Percentiles rank a stretch among this genome's conserved stretches.
These are phyloP conservation scores for Begonia loranthoides DNA, from an alignment of 306 rosid genomes.

Conservation along the genomic window DNA sequence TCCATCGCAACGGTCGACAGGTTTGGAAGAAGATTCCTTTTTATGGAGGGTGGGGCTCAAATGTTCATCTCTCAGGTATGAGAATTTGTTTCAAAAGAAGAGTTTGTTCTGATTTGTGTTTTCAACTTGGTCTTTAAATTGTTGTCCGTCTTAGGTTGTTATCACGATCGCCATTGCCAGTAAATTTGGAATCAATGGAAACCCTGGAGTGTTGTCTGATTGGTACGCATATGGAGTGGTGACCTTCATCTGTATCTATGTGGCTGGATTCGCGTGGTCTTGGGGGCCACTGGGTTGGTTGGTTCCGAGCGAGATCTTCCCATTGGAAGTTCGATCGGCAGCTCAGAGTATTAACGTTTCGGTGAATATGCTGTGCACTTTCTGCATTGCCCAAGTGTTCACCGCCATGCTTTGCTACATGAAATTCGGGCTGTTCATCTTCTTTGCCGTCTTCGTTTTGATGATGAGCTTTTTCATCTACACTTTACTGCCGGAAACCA, in stretches of 20 bases:
- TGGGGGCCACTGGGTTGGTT: conserved; percentile 92
- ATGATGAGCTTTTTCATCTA: conserved; percentile 43
- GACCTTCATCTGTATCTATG: conserved; percentile 34
- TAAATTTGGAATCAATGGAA: conserved; percentile 45
- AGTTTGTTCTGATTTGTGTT: neutral
- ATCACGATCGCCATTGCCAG: conserved; percentile 39
- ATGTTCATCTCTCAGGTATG: conserved; percentile 58
- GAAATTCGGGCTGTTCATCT: conserved; percentile 54
- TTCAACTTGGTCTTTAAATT: neutral
- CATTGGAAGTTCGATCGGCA: conserved; percentile 55
- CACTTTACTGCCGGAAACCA: conserved; percentile 47
- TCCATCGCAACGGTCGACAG: conserved; percentile 44
- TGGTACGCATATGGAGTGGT: conserved; percentile 38
- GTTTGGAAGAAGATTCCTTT: conserved; percentile 57
- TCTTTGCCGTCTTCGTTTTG: conserved; percentile 41
- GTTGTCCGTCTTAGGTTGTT: conserved; percentile 20
- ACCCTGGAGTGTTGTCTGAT: conserved; percentile 33
- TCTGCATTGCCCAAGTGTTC: conserved; percentile 51
- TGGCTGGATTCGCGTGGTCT: conserved; percentile 61
- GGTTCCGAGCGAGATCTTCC: conserved; percentile 64
- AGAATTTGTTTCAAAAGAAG: neutral
- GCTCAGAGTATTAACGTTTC: conserved; percentile 41
- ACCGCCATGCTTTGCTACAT: conserved; percentile 52
- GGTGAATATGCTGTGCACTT: conserved; percentile 62
- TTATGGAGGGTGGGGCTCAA: conserved; percentile 62